Evolutionary conservation across 495 filamentous ascomycete genomes (phyloP).

Genomic region (Staphylotrichum longicolle): DNA sequence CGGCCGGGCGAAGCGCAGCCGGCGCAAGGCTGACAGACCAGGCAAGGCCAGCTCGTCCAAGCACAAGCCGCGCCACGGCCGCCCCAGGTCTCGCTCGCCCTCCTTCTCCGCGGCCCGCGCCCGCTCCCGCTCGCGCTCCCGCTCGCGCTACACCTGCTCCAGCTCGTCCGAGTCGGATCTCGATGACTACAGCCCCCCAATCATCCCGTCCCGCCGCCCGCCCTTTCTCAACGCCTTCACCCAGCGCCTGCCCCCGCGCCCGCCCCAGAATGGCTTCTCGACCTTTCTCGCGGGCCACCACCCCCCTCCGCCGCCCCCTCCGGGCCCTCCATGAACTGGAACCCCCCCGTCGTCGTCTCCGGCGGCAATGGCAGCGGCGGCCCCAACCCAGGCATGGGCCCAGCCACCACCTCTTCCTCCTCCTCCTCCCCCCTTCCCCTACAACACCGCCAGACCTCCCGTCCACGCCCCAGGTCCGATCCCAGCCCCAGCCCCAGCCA

Average conservation of each 20-base stretch:
- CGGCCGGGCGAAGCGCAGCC: conserved; percentile 9
- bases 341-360: too few species aligned
- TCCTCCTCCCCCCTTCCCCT: conserved; percentile 4
- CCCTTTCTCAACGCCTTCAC: conserved; percentile 4
- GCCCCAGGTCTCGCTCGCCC: conserved; percentile 25
- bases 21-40: conserved; percentile 8
- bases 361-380: too few species aligned
- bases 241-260: neutral
- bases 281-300: neutral
- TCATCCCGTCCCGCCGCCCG: neutral
- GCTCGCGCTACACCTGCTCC: conserved; percentile 12
- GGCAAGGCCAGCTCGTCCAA: neutral
- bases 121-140: conserved; percentile 25
- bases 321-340: neutral
- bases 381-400: neutral
- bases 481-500: neutral
- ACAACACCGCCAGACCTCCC: neutral
- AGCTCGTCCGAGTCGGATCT: conserved; percentile 3
- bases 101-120: conserved; percentile 19
- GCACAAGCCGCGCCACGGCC: conserved; percentile 19
- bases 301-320: conserved; percentile 8
- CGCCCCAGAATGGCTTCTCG: neutral
- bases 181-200: neutral
- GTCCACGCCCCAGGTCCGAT: neutral
- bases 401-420: conserved; percentile 8